Evolutionary conservation across 441 rosid genomes (phyloP), one percentile per base, ranked within the genome.

Genomic region (Corymbia calophylla): DNA sequence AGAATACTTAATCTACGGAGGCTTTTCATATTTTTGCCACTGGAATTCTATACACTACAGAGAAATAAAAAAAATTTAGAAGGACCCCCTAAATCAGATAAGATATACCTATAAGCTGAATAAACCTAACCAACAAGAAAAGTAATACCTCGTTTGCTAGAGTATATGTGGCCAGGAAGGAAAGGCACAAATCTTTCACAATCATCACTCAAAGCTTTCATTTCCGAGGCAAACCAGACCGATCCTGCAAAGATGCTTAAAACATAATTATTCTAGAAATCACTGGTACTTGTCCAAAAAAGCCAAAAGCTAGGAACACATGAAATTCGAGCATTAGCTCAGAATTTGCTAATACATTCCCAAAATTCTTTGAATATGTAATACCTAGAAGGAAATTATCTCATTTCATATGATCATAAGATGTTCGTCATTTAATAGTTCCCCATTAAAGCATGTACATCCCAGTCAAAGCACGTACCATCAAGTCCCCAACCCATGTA

Each of bases 401-500:
- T 39, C 48, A 70, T 70, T 66, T 66, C 51, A 77, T 44, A 77
- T 44, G 84, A 48, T 44, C 16, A 39, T 73, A 73, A 39, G 31
- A 44, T 80, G 31, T 47, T 47, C 53, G 8, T 49, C 55, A 11
- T 70, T 53, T 14, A 58, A 58, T 25, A 68, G 68, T 87, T 87
- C 51, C 56, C 32, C 53, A 56, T 54, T 54, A 55, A 56, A 87
- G 88, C 27, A 14, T 39, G 51, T 4, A 80, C 85, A 80, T 80
- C 88, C 51, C 49, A 35, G 77, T 47, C 87, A 89, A 64, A 86
- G 51, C 47, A 86, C 96, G 48, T 93, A 97, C 99, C 99, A 92
- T 97, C 99, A 89, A 97, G 95, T 92, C 99, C 99, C 99, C 99
- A 98, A 23, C 99, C 99, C 88, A 98, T 92, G 93, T 98, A 97